phyloP scores from a whole-genome alignment of 441 rosid genomes.

The Syzygium syzygioides region DNA sequence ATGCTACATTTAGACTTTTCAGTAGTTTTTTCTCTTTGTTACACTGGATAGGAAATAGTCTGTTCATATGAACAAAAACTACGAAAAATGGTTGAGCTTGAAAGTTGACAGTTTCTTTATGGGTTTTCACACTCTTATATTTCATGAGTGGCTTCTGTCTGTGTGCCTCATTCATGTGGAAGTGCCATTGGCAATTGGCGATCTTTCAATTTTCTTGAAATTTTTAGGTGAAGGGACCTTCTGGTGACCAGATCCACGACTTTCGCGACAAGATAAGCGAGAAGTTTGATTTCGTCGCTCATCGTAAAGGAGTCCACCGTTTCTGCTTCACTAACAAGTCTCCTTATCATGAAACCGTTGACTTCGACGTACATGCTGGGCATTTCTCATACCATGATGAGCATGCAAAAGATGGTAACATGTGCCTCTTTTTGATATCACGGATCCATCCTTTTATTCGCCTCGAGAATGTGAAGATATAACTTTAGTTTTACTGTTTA shows the following conservation, averaged over 20 bases:
- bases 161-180: not conserved
- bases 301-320: conserved; percentile 51
- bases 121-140: not conserved
- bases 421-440: not conserved
- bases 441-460: not conserved
- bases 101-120: not conserved
- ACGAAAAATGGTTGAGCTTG: not conserved
- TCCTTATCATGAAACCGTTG: conserved; percentile 65
- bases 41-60: not conserved
- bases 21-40: not conserved
- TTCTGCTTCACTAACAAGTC: conserved; percentile 72
- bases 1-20: not conserved
- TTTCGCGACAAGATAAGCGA: conserved; percentile 57
- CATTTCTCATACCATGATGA: conserved; percentile 55
- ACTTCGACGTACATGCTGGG: conserved; percentile 62
- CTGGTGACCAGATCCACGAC: conserved; percentile 53
- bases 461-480: not conserved
- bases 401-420: conserved; percentile 66
- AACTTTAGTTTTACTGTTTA: not conserved
- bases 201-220: conserved; percentile 10
- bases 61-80: not conserved
- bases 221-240: conserved; percentile 59
- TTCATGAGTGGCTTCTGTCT: not conserved
- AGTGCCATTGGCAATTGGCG: not conserved
- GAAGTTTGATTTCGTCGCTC: conserved; percentile 55